Evolutionary conservation across 2,329 filamentous ascomycete genomes (phyloP).

Genomic region (Xylariaceae sp.): DNA sequence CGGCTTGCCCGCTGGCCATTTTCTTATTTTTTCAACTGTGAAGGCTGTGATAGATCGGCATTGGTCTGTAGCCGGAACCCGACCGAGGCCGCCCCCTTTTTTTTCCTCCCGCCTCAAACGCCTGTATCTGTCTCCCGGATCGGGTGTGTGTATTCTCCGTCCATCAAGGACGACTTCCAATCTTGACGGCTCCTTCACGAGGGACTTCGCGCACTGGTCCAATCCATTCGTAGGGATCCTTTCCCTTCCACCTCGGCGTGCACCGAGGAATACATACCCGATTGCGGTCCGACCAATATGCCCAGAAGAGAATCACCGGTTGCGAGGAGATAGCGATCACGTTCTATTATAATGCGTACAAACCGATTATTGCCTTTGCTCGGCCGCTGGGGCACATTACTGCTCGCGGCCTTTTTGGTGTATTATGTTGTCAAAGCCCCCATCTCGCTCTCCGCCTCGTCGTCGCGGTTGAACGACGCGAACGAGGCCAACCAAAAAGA

Average conservation of each 20-base stretch:
- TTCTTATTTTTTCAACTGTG: conserved; percentile 17
- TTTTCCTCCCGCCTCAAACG: neutral
- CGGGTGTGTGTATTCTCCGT: conserved; percentile 2
- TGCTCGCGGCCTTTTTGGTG: conserved; percentile 29
- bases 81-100: conserved; percentile 2
- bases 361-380: conserved; percentile 27
- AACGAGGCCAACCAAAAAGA: conserved; percentile 5
- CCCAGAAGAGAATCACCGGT: conserved; percentile 15
- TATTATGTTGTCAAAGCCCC: conserved; percentile 29
- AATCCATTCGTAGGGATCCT: conserved; percentile 1
- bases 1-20: conserved; percentile 17
- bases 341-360: conserved; percentile 23
- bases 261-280: conserved; percentile 4
- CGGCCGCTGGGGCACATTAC: conserved; percentile 27
- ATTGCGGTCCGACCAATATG: conserved; percentile 23
- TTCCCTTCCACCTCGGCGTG: conserved; percentile 10
- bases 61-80: neutral
- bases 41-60: conserved; percentile 7
- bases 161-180: too few relatives aligned
- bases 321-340: conserved; percentile 23
- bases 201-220: neutral
- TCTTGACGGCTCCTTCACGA: conserved; percentile 11
- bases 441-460: conserved; percentile 18
- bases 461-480: conserved; percentile 7
- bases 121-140: conserved; percentile 1